Percentiles rank a stretch among this genome's conserved stretches.
phyloP scores from a whole-genome alignment of 2,329 filamentous ascomycete genomes.

The Paracoccidioides brasiliensis region DNA sequence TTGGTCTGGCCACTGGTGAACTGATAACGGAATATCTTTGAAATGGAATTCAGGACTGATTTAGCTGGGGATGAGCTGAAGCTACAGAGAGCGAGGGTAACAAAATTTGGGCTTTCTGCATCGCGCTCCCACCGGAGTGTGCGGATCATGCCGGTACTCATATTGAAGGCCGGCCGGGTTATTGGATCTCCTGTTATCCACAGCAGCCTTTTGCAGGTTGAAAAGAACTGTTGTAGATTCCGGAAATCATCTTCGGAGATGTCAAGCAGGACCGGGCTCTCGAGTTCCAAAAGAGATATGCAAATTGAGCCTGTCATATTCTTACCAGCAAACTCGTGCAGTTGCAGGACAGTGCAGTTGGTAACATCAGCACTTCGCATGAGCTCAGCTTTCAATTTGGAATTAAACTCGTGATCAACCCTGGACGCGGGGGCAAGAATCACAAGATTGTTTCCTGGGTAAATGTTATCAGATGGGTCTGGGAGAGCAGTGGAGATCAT shows the following conservation, averaged over 20 bases:
- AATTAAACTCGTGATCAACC: conserved; percentile 1
- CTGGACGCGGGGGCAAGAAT: conserved; percentile 1
- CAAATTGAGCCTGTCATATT: conserved; percentile 13
- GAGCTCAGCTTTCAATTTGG: conserved; percentile 2
- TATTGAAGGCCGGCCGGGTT: conserved; percentile 18
- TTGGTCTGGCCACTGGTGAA: conserved; percentile 8
- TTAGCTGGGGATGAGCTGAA: conserved; percentile 3
- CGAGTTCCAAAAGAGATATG: conserved; percentile 14
- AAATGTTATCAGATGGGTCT: background rate
- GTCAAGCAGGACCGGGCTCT: conserved; percentile 10
- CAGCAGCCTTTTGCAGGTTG: conserved; percentile 17
- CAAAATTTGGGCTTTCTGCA: conserved; percentile 17
- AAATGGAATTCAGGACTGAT: conserved; percentile 5
- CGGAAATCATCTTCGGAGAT: conserved; percentile 16
- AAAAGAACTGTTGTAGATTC: conserved; percentile 16
- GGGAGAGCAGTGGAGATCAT: conserved; percentile 10
- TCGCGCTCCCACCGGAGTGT: conserved; percentile 24
- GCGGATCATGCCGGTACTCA: conserved; percentile 23
- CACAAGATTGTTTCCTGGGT: background rate
- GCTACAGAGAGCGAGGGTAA: conserved; percentile 14
- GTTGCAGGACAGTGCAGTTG: conserved; percentile 10
- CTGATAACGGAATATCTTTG: conserved; percentile 12
- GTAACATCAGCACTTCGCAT: conserved; percentile 1
- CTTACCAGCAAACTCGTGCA: conserved; percentile 11
- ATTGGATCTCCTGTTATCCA: conserved; percentile 24